Conservation (phyloP, 2,329 filamentous ascomycete species). For the Aspergillus tubingensis region DNA sequence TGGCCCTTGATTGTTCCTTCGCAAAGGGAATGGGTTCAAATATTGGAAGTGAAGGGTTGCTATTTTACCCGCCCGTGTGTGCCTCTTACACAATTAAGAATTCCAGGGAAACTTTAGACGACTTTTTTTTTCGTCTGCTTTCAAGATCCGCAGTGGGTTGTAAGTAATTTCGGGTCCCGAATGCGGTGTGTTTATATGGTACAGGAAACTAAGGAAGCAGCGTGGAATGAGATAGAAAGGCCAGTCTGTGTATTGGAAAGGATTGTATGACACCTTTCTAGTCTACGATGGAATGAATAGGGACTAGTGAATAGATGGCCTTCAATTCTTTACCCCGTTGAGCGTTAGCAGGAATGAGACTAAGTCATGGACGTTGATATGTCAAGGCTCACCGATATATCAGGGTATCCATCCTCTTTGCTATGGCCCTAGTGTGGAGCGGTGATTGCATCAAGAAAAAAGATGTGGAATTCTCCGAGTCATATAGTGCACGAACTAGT, state of each 20-base stretch:
- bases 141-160: constrained; percentile 28
- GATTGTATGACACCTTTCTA: background rate
- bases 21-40: background rate
- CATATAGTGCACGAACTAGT: constrained; percentile 4
- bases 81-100: background rate
- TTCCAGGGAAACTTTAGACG: background rate
- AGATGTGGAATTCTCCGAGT: background rate
- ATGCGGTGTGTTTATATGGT: constrained; percentile 20
- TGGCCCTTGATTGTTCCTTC: too few species aligned
- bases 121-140: background rate
- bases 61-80: background rate
- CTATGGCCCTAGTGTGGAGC: background rate
- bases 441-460: background rate
- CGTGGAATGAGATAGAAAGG: constrained; percentile 6
- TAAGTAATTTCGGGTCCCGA: constrained; percentile 21
- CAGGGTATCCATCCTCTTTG: background rate
- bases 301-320: background rate
- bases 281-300: background rate
- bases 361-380: background rate
- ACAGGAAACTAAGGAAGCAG: constrained; percentile 9
- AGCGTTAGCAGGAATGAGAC: background rate
- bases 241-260: background rate
- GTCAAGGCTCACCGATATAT: constrained; percentile 2
- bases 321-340: background rate
- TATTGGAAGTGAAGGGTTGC: background rate